Evolutionary conservation across 1,139 yeast genomes (phyloP), one percentile per base, ranked within the genome.

Genomic region (Pichia sp.): DNA sequence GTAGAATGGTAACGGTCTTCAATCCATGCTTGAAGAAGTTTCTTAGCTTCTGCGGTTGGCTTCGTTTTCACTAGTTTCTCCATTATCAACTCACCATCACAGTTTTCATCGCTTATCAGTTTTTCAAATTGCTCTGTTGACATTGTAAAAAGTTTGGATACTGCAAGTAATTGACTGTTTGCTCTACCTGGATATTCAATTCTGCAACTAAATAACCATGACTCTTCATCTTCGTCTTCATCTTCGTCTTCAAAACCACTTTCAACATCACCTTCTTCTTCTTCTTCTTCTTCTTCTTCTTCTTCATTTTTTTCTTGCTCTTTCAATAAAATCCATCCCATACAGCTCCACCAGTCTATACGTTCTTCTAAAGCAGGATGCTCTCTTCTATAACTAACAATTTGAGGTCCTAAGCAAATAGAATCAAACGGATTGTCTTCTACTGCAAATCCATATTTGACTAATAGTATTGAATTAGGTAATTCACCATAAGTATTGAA

Each of bases 401-500:
- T 64, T 58, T 82, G 85, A 5, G 72, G 69, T 1, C 81, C 79
- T 29, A 85, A 60, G 48, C 77, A 71, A 22, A 85, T 74, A 3
- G 73, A 62, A 55, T 85, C 90, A 58, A 76, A 74, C 23, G 69
- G 68, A 58, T 86, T 85, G 40, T 72, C 68, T 51, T 68, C 65
- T 36, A 76, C 70, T 7, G 83, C 76, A 61, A 88, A 87, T 0
- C 95, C 96, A 59, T 87, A 88, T 50, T 86, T 73, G 25, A 88
- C 80, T 16, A 88, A 65, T 38, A 88, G 68, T 42, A 78, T 74
- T 0, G 85, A 73, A 56, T 85, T 86, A 16, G 84, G 69, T 40
- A 82, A 69, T 40, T 82, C 82, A 0, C 96, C 96, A 58, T 86
- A 87, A 0, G 92, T 80, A 63, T 85, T 86, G 70, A 80, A 84